Percentiles rank a stretch among this genome's conserved stretches.
Conservation (phyloP, 1,139 yeast genomes). For the Debaryomyces udenii region DNA sequence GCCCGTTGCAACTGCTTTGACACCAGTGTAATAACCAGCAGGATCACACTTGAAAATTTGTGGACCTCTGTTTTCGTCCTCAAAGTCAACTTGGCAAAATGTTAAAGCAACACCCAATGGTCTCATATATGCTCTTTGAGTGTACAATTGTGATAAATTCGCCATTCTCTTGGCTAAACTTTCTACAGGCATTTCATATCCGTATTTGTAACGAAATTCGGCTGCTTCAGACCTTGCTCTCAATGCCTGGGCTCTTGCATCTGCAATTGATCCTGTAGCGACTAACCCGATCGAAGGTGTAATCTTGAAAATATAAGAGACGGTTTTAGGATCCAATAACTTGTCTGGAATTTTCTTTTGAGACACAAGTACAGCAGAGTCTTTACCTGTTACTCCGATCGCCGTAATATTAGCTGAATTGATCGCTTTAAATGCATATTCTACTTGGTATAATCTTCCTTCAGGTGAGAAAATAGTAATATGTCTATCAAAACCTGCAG, state of each 20-base stretch:
- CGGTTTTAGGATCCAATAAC: constrained; percentile 82
- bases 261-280: constrained; percentile 96
- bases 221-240: constrained; percentile 95
- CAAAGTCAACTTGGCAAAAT: constrained; percentile 67
- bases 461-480: constrained; percentile 98
- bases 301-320: constrained; percentile 80
- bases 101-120: constrained; percentile 94
- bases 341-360: constrained; percentile 97
- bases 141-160: constrained; percentile 88
- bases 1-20: constrained; percentile 92
- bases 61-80: constrained; percentile 90
- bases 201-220: constrained; percentile 90
- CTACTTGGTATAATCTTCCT: constrained; percentile 95
- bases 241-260: constrained; percentile 86
- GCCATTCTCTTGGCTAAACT: constrained; percentile 95
- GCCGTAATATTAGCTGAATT: constrained; percentile 91
- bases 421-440: constrained; percentile 96
- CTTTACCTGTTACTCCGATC: constrained; percentile 83
- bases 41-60: constrained; percentile 92
- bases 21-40: constrained; percentile 92
- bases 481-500: constrained; percentile 97
- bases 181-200: constrained; percentile 96
- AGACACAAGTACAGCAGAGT: constrained; percentile 86
- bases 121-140: constrained; percentile 99
- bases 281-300: constrained; percentile 86